These are phyloP conservation scores for Lasiodiplodia citricola DNA, from an alignment of 2,329 filamentous ascomycete genomes.

Conservation along the genomic window DNA sequence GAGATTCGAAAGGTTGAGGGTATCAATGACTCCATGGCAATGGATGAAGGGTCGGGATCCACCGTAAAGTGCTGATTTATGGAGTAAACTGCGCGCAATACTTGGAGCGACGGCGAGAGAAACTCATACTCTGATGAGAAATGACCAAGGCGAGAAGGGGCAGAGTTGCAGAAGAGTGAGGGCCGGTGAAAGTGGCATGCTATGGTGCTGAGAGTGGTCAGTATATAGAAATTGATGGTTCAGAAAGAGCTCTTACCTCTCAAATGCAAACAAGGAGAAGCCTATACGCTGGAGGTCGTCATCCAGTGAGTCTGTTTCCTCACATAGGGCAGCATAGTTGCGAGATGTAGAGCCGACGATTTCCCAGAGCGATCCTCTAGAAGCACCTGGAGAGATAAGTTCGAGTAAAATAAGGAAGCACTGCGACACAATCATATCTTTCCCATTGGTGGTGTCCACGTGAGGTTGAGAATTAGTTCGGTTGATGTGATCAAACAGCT, in stretches of 20 bases:
- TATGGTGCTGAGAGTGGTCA: not conserved
- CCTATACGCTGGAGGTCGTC: constrained; percentile 15
- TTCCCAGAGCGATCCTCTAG: constrained; percentile 1
- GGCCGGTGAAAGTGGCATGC: constrained; percentile 19
- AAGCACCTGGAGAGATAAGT: not conserved
- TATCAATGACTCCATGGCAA: not conserved
- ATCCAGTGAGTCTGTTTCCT: not conserved
- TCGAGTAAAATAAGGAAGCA: constrained; percentile 18
- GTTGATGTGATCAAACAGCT: constrained; percentile 8
- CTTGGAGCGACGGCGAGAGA: not conserved
- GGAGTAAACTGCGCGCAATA: constrained; percentile 2
- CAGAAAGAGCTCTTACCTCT: not conserved
- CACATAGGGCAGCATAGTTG: not conserved
- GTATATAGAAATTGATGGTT: not conserved
- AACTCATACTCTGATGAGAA: constrained; percentile 9
- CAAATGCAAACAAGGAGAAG: constrained; percentile 8
- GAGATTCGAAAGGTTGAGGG: not conserved
- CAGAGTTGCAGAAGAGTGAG: constrained; percentile 22
- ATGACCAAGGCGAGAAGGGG: not conserved
- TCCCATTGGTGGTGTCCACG: not conserved
- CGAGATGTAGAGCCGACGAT: constrained; percentile 16
- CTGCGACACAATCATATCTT: not conserved
- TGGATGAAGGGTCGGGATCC: not conserved
- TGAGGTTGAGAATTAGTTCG: not conserved
- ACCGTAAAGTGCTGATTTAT: constrained; percentile 11